A percentile compares a stretch with the other conserved stretches of the same genome.
Evolutionary conservation across 768 basidiomycete genomes (phyloP).

Genomic region (Termitomyces sp.): DNA sequence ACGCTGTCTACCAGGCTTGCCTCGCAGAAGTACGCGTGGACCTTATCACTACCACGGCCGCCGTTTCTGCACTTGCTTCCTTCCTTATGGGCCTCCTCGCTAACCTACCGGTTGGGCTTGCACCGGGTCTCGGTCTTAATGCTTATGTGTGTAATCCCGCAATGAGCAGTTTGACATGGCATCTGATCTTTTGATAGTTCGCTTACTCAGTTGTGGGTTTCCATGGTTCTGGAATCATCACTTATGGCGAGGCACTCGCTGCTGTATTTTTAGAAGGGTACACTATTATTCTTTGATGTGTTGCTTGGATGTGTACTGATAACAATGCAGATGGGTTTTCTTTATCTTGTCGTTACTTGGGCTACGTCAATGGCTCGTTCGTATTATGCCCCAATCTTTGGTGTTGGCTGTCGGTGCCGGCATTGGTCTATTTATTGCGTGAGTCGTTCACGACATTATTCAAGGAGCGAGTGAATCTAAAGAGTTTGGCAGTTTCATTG

Average conservation of each 20-base stretch:
- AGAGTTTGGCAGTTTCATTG: conserved; percentile 51
- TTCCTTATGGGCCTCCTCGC: conserved; percentile 81
- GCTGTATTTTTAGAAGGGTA: conserved; percentile 88
- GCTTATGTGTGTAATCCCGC: conserved; percentile 53
- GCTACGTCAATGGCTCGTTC: conserved; percentile 84
- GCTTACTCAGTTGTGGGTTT: conserved; percentile 85
- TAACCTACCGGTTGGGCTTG: conserved; percentile 86
- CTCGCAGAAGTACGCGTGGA: conserved; percentile 61
- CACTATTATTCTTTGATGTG: conserved; percentile 10
- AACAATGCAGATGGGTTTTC: conserved; percentile 63
- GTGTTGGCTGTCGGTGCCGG: conserved; percentile 82
- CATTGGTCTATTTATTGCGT: conserved; percentile 86
- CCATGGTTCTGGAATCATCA: conserved; percentile 68
- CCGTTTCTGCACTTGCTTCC: conserved; percentile 66
- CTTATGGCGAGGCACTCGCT: conserved; percentile 73
- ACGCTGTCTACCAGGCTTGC: conserved; percentile 51
- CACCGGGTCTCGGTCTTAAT: conserved; percentile 80
- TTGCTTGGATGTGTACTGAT: background rate
- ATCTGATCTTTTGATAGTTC: conserved; percentile 41
- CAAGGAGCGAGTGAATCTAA: conserved; percentile 4
- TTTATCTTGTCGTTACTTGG: conserved; percentile 74
- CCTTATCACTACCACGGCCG: conserved; percentile 79
- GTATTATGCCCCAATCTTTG: conserved; percentile 84
- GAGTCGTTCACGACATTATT: conserved; percentile 21
- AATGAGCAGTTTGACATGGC: background rate